These are phyloP conservation scores for Cornus controversa DNA, from an alignment of 148 eudicot species.

Conservation along the genomic window DNA sequence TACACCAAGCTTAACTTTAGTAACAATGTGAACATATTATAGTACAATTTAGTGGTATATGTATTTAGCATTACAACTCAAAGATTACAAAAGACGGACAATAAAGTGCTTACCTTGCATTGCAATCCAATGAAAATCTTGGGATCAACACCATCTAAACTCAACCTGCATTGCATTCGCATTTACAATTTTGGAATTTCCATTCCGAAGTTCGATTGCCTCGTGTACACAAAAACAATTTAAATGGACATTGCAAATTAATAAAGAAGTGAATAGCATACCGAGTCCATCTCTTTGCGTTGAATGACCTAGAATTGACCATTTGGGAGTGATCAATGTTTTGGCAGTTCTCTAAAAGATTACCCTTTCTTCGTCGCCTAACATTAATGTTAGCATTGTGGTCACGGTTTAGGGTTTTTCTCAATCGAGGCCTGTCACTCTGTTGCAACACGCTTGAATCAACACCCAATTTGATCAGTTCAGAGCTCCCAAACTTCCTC, in stretches of 20 bases:
- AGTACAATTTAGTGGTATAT: not conserved
- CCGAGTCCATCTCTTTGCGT: slow-evolving; percentile 48
- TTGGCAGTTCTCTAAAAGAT: slow-evolving; percentile 19
- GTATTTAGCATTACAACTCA: not conserved
- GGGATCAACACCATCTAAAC: slow-evolving; percentile 64
- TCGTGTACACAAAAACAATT: not conserved
- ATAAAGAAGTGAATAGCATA: not conserved
- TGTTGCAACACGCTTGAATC: slow-evolving; percentile 33
- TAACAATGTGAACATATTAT: not conserved
- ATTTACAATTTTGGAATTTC: not conserved
- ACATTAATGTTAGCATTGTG: slow-evolving; percentile 16
- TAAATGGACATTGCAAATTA: not conserved
- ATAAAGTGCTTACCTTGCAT: slow-evolving; percentile 66
- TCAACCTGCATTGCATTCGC: slow-evolving; percentile 49
- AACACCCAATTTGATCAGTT: slow-evolving; percentile 41
- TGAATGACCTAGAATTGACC: slow-evolving; percentile 9
- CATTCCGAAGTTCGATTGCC: not conserved
- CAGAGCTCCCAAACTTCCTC: slow-evolving; percentile 31
- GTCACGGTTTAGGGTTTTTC: slow-evolving; percentile 34
- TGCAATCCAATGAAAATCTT: slow-evolving; percentile 61
- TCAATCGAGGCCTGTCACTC: slow-evolving; percentile 33
- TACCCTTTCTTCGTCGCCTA: slow-evolving; percentile 23
- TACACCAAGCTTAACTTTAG: slow-evolving; percentile 1
- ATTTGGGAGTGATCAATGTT: slow-evolving; percentile 9
- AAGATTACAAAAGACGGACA: not conserved